These are phyloP conservation scores for Capsicum baccatum DNA, from an alignment of 257 asterid genomes.

Conservation along the genomic window DNA sequence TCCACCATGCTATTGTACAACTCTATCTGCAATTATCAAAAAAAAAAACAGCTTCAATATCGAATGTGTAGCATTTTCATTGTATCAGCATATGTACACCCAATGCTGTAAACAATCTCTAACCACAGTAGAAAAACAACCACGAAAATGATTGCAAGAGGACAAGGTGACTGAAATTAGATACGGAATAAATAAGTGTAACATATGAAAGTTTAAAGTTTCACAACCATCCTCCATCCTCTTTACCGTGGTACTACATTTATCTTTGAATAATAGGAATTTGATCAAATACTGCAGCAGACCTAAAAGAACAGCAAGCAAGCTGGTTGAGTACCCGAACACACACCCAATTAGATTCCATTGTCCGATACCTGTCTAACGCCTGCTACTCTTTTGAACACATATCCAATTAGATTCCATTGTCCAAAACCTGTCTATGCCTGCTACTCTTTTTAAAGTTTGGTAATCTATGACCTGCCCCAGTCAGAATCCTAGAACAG, in stretches of 20 bases:
- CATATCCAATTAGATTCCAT: not conserved
- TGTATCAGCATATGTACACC: not conserved
- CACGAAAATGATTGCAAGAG: slow-evolving; percentile 21
- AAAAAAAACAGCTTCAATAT: slow-evolving; percentile 15
- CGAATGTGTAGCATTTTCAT: not conserved
- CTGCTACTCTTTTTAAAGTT: not conserved
- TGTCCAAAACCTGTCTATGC: slow-evolving; percentile 5
- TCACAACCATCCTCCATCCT: not conserved
- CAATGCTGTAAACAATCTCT: not conserved
- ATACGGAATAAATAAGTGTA: not conserved
- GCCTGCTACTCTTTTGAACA: not conserved
- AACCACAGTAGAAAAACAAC: not conserved
- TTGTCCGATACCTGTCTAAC: not conserved
- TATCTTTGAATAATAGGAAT: not conserved
- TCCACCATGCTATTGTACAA: slow-evolving; percentile 85
- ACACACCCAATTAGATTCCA: not conserved
- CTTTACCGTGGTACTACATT: not conserved
- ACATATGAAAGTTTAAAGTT: not conserved
- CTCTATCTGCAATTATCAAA: slow-evolving; percentile 66
- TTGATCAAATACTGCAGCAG: not conserved
- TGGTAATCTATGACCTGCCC: not conserved
- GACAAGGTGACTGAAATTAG: not conserved
- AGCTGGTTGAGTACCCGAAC: not conserved
- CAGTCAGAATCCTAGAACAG: slow-evolving; percentile 17
- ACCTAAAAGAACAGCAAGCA: slow-evolving; percentile 16